Percentiles rank a stretch among this genome's conserved stretches.
phyloP scores from a whole-genome alignment of 2,329 filamentous ascomycete species.

The Biscogniauxia sp. region DNA sequence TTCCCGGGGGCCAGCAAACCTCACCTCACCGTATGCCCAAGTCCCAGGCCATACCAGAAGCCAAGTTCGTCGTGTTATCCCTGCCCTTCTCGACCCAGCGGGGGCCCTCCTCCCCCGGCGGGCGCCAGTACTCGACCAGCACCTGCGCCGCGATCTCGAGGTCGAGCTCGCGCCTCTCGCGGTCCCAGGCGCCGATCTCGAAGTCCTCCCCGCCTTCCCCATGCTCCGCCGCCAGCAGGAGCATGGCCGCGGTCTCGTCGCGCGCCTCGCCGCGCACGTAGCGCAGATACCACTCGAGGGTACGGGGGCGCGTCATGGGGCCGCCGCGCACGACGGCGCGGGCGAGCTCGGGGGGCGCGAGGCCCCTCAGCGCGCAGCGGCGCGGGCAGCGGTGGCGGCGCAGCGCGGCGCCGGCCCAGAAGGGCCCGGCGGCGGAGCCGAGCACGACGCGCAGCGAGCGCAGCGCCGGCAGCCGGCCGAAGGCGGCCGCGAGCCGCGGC shows the following conservation, averaged over 20 bases:
- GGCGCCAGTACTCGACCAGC: conserved; percentile 8
- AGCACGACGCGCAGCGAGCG: conserved; percentile 5
- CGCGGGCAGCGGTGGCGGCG: background rate
- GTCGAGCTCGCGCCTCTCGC: conserved; percentile 1
- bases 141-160: conserved; percentile 2
- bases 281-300: background rate
- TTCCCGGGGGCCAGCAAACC: background rate
- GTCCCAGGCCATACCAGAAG: background rate
- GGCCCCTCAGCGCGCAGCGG: conserved; percentile 1
- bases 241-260: background rate
- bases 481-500: background rate
- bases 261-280: conserved; percentile 1
- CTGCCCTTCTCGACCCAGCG: conserved; percentile 10
- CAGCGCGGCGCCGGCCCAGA: background rate
- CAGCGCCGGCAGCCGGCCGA: conserved; percentile 3
- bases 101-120: conserved; percentile 2
- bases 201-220: background rate
- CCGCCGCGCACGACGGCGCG: background rate
- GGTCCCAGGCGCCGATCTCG: conserved; percentile 2
- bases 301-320: background rate
- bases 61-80: background rate
- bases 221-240: background rate
- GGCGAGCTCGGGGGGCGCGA: background rate
- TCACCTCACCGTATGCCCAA: conserved; percentile 1
- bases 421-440: background rate